phyloP scores from a whole-genome alignment of 1,284 basidiomycete genomes.

The Polyporus tsugae region DNA sequence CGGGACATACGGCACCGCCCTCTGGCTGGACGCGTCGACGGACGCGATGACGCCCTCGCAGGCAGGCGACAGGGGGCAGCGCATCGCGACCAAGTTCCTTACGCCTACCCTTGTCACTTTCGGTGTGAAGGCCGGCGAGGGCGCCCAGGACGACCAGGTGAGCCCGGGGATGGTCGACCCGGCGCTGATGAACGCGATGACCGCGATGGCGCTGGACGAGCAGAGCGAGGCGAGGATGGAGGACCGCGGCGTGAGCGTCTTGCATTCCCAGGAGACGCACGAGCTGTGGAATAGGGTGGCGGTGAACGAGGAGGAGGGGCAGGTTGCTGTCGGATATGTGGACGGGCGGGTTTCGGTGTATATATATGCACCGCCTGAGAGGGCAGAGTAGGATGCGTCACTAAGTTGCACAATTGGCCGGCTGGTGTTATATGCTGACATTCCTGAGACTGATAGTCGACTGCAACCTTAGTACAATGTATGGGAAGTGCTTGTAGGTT shows the following conservation, averaged over 20 bases:
- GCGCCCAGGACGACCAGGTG: constrained; percentile 24
- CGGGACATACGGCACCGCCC: constrained; percentile 64
- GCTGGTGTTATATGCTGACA: background rate
- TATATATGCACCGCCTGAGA: constrained; percentile 25
- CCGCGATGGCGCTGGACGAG: constrained; percentile 31
- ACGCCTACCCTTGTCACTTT: constrained; percentile 10
- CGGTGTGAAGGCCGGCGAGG: background rate
- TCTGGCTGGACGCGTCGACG: constrained; percentile 71
- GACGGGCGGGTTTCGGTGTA: constrained; percentile 60
- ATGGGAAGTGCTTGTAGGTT: no score
- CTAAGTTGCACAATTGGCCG: constrained; percentile 1
- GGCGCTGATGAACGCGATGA: constrained; percentile 13
- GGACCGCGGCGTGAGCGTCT: constrained; percentile 48
- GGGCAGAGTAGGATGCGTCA: constrained; percentile 2
- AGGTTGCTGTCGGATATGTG: constrained; percentile 59
- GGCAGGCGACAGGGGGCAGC: constrained; percentile 61
- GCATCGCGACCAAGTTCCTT: constrained; percentile 57
- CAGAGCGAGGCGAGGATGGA: constrained; percentile 34
- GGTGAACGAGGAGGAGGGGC: constrained; percentile 66
- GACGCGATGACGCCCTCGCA: constrained; percentile 47
- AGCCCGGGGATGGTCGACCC: constrained; percentile 24
- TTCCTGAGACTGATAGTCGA: no score
- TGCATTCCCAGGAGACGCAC: constrained; percentile 48
- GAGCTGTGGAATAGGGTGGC: constrained; percentile 63
- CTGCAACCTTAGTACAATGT: no score